A percentile compares a stretch with the other conserved stretches of the same genome.
Evolutionary conservation across 192 early-diverging fungal species (phyloP).

Genomic region (Coemansia sp.): DNA sequence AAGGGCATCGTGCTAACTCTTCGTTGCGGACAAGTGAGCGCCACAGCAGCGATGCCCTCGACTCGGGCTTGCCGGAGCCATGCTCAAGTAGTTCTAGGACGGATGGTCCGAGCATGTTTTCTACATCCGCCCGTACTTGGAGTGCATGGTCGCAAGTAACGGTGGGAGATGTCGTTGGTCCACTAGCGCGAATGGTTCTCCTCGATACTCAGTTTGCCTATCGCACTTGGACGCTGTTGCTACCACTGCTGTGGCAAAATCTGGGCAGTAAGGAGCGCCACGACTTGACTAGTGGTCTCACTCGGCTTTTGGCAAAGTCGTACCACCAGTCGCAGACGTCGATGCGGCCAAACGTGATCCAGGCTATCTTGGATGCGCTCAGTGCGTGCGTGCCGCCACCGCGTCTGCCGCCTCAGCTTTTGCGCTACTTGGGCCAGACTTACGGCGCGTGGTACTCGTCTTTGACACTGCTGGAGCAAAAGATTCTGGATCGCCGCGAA

Average conservation of each 20-base stretch:
- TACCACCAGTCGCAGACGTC: slow-evolving; percentile 83
- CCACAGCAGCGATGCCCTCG: background rate
- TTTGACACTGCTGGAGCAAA: slow-evolving; percentile 76
- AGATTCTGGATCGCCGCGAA: slow-evolving; percentile 51
- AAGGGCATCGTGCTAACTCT: background rate
- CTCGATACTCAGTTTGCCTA: slow-evolving; percentile 68
- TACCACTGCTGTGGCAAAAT: slow-evolving; percentile 80
- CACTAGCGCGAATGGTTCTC: slow-evolving; percentile 68
- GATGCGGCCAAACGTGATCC: slow-evolving; percentile 91
- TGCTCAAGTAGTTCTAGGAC: background rate
- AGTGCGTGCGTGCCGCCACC: slow-evolving; percentile 69
- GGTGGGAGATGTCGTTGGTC: slow-evolving; percentile 48
- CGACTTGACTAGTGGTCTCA: slow-evolving; percentile 78
- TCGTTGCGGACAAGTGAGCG: background rate
- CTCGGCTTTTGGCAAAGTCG: slow-evolving; percentile 85
- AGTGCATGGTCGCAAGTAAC: background rate
- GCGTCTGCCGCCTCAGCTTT: slow-evolving; percentile 87
- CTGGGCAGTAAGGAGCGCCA: slow-evolving; percentile 77
- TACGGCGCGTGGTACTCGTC: slow-evolving; percentile 93
- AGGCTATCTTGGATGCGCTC: slow-evolving; percentile 87
- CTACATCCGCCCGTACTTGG: background rate
- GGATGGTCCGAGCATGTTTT: background rate
- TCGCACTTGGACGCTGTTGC: slow-evolving; percentile 79
- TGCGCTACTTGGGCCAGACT: slow-evolving; percentile 88
- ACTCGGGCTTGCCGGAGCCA: background rate